Evolutionary conservation across 2,329 filamentous ascomycete species (phyloP), one percentile per base, ranked within the genome.

Genomic region (Trichothecium roseum): DNA sequence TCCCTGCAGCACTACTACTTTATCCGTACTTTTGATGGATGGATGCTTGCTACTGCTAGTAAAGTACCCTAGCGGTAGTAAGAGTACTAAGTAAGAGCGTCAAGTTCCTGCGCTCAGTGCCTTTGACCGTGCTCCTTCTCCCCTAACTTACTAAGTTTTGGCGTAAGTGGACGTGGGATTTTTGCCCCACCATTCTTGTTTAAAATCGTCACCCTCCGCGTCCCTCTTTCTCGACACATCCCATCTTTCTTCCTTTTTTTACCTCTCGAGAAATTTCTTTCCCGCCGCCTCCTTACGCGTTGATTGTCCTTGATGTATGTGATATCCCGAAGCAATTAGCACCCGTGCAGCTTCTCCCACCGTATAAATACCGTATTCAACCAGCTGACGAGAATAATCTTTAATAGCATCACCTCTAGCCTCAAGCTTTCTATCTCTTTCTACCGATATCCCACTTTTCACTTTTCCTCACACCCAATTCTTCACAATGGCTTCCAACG

Each of bases 401-500:
- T n/a, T n/a, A n/a, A n/a, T n/a, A n/a, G 14, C 26, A n/a, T 30
- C 15, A 13, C 9, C 16, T 12, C 6, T 24, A 32, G 17, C 6
- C 34, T 34, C 27, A 18, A 26, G 40, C 35, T 40, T 46, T 41
- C 35, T 36, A 38, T 37, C 38, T 40, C 39, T 40, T 34, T 41
- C 37, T 32, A 35, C 34, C 42, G 42, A 37, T 38, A 36, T 43
- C 31, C 41, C 40, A 41, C 39, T 38, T 35, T 40, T 45, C 41
- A 44, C 35, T 42, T 39, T 37, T 41, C 37, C 37, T 40, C 40
- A 39, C 32, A 37, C 38, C 44, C 38, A 40, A 42, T 47, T 29
- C 42, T 35, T 62, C 68, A 78, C 56, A 66, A 82, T 82, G 78
- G 61, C 66, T 59, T 52, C 60, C 37, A 40, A 56, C 45, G 63